Conservation (phyloP, 257 asterid genomes). For the Nicotiana obtusifolia region DNA sequence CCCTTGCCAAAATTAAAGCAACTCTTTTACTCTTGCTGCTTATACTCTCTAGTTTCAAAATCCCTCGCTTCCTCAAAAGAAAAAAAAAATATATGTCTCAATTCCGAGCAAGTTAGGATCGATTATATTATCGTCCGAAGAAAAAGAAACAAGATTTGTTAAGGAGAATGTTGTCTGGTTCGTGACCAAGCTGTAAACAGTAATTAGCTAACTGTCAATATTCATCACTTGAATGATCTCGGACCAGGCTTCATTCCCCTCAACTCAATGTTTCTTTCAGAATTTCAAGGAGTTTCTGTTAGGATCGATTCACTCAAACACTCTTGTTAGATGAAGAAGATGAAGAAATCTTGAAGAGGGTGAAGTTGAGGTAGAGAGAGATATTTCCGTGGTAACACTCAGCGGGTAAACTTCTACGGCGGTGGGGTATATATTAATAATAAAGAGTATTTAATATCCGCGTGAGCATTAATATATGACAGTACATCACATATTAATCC, state of each 20-base stretch:
- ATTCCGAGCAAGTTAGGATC: neutral
- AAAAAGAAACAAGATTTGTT: neutral
- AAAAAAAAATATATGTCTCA: neutral
- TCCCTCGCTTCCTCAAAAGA: neutral
- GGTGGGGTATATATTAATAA: too few species aligned
- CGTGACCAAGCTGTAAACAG: neutral
- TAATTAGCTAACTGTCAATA: too few species aligned
- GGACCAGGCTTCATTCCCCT: slow-evolving; percentile 15
- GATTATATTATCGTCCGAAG: neutral
- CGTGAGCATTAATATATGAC: too few species aligned
- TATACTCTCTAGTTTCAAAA: neutral
- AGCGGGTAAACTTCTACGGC: too few species aligned
- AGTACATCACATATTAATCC: too few species aligned
- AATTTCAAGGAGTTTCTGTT: neutral
- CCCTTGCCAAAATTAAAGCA: neutral
- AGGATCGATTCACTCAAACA: too few species aligned
- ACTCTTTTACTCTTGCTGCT: neutral
- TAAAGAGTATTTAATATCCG: too few species aligned
- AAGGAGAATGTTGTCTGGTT: slow-evolving; percentile 13
- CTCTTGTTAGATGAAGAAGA: too few species aligned
- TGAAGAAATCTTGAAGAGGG: too few species aligned
- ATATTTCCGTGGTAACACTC: too few species aligned
- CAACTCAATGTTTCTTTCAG: neutral
- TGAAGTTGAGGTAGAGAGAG: too few species aligned
- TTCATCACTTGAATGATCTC: slow-evolving; percentile 1